Evolutionary conservation across 148 eudicot species (phyloP).

Genomic region (Amaranthus hypochondriacus): DNA sequence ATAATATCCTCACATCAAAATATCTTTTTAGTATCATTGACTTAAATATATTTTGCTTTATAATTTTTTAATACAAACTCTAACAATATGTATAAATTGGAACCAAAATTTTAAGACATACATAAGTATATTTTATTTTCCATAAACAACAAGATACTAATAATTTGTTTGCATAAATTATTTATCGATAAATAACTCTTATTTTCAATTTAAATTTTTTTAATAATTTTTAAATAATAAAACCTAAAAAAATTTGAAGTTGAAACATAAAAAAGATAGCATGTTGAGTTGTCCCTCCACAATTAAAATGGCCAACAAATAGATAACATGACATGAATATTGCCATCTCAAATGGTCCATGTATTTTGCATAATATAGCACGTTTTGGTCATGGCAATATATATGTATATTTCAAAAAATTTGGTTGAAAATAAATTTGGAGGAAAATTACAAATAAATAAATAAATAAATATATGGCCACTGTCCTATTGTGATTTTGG

Average conservation of each 20-base stretch:
- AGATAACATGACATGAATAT: slow-evolving; percentile 1
- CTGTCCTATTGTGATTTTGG: neutral
- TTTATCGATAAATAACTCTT: too few relatives aligned
- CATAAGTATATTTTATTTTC: too few relatives aligned
- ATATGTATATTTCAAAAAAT: neutral
- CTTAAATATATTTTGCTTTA: too few relatives aligned
- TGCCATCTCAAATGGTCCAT: neutral
- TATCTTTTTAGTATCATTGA: too few relatives aligned
- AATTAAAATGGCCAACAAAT: slow-evolving; percentile 1
- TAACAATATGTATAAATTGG: too few relatives aligned
- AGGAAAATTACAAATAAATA: neutral
- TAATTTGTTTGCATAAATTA: too few relatives aligned
- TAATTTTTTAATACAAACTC: too few relatives aligned
- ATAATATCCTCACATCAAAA: too few relatives aligned
- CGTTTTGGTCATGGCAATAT: slow-evolving; percentile 5
- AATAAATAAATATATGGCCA: neutral
- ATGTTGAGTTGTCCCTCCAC: neutral
- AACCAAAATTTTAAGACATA: too few relatives aligned
- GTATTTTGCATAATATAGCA: neutral
- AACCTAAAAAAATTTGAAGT: neutral
- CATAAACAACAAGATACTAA: too few relatives aligned
- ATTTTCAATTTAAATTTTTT: too few relatives aligned
- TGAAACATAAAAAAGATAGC: neutral
- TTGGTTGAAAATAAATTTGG: neutral
- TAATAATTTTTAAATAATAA: too few relatives aligned